A percentile compares a stretch with the other conserved stretches of the same genome.
Conservation (phyloP, 176 grass and related monocot species). For the Eragrostis curvula region DNA sequence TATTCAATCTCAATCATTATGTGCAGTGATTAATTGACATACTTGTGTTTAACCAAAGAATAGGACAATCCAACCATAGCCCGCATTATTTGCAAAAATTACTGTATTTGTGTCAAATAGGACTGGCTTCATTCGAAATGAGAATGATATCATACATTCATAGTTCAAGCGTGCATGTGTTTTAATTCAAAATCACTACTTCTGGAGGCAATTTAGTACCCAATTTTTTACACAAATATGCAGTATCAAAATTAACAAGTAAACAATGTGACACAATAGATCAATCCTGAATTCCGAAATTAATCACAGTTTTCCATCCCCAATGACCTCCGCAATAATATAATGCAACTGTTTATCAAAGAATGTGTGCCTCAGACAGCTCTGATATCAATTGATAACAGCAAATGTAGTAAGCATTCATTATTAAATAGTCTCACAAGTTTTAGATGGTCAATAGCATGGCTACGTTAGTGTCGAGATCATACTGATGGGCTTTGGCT, state of each 20-base stretch:
- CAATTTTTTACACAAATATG: background rate
- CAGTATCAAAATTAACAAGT: background rate
- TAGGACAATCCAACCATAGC: background rate
- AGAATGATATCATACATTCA: background rate
- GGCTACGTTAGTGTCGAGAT: background rate
- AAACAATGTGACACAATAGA: background rate
- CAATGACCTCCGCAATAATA: slow-evolving; percentile 1
- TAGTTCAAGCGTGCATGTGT: background rate
- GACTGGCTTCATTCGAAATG: slow-evolving; percentile 22
- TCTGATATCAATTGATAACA: slow-evolving; percentile 3
- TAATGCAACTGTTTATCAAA: background rate
- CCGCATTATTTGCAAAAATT: background rate
- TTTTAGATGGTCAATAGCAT: slow-evolving; percentile 25
- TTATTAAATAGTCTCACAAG: background rate
- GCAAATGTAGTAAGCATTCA: slow-evolving; percentile 18
- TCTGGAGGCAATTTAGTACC: background rate
- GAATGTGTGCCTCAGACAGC: background rate
- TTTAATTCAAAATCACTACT: background rate
- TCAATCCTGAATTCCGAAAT: background rate
- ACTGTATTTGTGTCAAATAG: background rate
- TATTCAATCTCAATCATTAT: background rate
- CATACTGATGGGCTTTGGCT: background rate
- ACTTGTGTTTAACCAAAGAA: background rate
- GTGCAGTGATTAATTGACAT: background rate
- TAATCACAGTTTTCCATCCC: background rate